phyloP scores from a whole-genome alignment of 805 yeast species.

The Candida oleophila region DNA sequence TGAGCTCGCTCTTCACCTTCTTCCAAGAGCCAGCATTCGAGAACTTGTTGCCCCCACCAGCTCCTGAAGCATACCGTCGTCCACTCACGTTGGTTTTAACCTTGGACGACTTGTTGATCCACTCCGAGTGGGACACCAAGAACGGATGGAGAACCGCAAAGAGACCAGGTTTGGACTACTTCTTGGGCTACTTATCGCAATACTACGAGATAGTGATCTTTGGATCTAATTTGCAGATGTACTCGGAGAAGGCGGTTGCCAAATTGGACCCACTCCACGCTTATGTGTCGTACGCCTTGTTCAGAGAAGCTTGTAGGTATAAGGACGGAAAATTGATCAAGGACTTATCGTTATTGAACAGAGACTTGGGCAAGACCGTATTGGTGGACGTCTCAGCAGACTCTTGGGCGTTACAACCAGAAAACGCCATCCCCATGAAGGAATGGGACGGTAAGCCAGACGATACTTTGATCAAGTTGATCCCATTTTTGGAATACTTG shows the following conservation, averaged over 20 bases:
- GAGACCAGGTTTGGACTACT: slow-evolving; percentile 98
- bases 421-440: slow-evolving; percentile 82
- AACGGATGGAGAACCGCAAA: slow-evolving; percentile 98
- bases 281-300: slow-evolving; percentile 80
- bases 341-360: slow-evolving; percentile 85
- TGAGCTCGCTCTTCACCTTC: slow-evolving; percentile 70
- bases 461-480: slow-evolving; percentile 74
- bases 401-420: slow-evolving; percentile 80
- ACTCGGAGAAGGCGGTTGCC: slow-evolving; percentile 78
- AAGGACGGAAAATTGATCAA: slow-evolving; percentile 87
- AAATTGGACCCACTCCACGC: slow-evolving; percentile 94
- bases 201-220: slow-evolving; percentile 95
- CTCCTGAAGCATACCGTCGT: slow-evolving; percentile 85
- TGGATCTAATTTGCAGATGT: slow-evolving; percentile 80
- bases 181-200: slow-evolving; percentile 89
- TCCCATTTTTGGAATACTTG: slow-evolving; percentile 91
- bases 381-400: slow-evolving; percentile 77
- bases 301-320: slow-evolving; percentile 87
- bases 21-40: slow-evolving; percentile 94
- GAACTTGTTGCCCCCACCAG: slow-evolving; percentile 90
- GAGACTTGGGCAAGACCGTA: slow-evolving; percentile 81
- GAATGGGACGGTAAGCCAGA: slow-evolving; percentile 88
- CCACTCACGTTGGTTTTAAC: slow-evolving; percentile 88
- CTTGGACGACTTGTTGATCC: slow-evolving; percentile 86
- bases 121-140: slow-evolving; percentile 87